These are phyloP conservation scores for Beta vulgaris DNA, from an alignment of 148 eudicot species.

Conservation along the genomic window DNA sequence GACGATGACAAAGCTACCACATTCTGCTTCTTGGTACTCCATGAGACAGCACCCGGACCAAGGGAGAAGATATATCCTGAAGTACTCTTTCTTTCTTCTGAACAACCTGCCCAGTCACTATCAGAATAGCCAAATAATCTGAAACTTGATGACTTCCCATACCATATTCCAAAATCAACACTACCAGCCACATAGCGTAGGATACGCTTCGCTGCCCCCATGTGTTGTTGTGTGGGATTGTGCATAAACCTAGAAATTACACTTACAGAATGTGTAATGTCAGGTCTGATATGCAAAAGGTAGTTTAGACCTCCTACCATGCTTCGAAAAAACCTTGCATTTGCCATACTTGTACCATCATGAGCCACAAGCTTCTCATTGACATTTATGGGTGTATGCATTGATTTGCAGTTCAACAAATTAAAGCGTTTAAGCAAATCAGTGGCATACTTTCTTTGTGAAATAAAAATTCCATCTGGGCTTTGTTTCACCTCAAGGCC, in stretches of 20 bases:
- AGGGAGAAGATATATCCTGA: neutral
- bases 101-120: constrained; percentile 10
- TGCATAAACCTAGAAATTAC: constrained; percentile 6
- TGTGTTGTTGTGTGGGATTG: neutral
- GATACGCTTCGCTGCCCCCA: neutral
- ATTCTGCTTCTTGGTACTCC: constrained; percentile 8
- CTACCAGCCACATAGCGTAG: neutral
- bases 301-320: neutral
- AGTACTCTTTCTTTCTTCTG: neutral
- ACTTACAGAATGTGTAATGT: neutral
- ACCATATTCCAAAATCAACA: neutral
- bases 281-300: neutral
- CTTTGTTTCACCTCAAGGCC: neutral
- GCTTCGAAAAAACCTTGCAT: too few relatives aligned
- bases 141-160: neutral
- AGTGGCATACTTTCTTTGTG: neutral
- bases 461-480: neutral
- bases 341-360: too few relatives aligned
- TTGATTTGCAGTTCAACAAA: too few relatives aligned
- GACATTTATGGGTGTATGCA: too few relatives aligned
- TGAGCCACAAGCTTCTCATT: too few relatives aligned
- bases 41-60: neutral
- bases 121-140: constrained; percentile 5
- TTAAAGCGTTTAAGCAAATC: too few relatives aligned
- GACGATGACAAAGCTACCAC: constrained; percentile 12